phyloP scores from a whole-genome alignment of 2,329 filamentous ascomycete species.

The Sporothrix mexicana region DNA sequence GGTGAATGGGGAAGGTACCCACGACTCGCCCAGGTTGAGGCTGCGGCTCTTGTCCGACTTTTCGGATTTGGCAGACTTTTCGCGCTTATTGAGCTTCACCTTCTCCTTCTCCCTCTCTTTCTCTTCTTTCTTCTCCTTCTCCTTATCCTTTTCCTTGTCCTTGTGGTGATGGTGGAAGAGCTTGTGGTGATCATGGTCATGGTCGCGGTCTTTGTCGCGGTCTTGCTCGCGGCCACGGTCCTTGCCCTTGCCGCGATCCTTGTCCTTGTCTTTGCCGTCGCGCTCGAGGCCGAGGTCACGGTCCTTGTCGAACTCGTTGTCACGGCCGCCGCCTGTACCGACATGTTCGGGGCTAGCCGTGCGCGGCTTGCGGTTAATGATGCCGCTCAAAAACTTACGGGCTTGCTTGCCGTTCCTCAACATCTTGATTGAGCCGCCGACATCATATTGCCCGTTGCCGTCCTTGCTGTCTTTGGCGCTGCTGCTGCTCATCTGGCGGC shows the following conservation, averaged over 20 bases:
- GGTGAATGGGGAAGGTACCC: constrained; percentile 27
- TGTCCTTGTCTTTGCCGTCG: background rate
- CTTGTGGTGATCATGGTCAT: constrained; percentile 14
- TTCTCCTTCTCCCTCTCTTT: background rate
- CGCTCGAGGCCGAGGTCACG: constrained; percentile 32
- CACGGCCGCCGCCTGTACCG: background rate
- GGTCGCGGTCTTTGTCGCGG: constrained; percentile 36
- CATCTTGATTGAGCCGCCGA: constrained; percentile 46
- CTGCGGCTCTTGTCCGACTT: constrained; percentile 33
- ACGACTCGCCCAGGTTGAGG: constrained; percentile 35
- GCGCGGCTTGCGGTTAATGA: constrained; percentile 48
- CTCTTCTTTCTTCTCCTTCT: constrained; percentile 1
- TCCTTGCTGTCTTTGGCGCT: constrained; percentile 37
- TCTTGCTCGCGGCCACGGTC: constrained; percentile 24
- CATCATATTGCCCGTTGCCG: constrained; percentile 43
- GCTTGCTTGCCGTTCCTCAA: constrained; percentile 50
- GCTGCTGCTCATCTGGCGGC: constrained; percentile 39
- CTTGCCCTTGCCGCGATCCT: constrained; percentile 37
- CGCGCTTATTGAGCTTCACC: constrained; percentile 24
- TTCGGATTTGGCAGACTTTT: constrained; percentile 24
- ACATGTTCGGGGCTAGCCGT: constrained; percentile 42
- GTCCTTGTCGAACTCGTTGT: constrained; percentile 27
- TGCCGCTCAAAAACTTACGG: constrained; percentile 51
- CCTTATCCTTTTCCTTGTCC: constrained; percentile 21
- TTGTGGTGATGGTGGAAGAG: constrained; percentile 21